phyloP scores from a whole-genome alignment of 345 rosid species.

The Cardiospermum halicacabum region DNA sequence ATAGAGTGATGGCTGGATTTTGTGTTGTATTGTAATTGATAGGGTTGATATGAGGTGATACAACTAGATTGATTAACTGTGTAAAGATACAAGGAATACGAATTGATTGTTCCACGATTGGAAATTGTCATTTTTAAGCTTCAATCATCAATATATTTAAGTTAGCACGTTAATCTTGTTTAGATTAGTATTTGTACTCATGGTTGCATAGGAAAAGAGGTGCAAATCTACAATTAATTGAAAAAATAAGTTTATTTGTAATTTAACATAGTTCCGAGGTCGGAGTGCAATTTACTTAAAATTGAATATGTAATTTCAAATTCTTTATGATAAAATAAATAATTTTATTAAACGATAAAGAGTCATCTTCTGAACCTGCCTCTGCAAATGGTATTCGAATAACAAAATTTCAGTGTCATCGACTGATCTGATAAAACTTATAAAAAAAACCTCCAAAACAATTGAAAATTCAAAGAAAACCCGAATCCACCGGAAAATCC shows the following conservation, averaged over 20 bases:
- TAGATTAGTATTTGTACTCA: too few species aligned
- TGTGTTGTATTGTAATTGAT: neutral
- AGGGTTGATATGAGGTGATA: constrained; percentile 4
- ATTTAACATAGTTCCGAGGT: too few species aligned
- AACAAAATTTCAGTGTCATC: too few species aligned
- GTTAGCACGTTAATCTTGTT: neutral
- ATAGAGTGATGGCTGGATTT: constrained; percentile 2
- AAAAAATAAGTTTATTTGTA: too few species aligned
- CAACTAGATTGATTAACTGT: constrained; percentile 4
- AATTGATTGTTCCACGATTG: constrained; percentile 2
- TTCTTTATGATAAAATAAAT: too few species aligned
- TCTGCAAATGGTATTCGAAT: neutral
- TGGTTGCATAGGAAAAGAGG: too few species aligned
- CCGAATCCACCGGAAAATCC: neutral
- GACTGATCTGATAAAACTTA: neutral
- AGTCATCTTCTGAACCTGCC: too few species aligned
- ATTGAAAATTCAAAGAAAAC: neutral
- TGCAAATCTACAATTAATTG: too few species aligned
- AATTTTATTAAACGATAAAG: too few species aligned
- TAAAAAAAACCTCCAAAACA: neutral
- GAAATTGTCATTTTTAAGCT: neutral
- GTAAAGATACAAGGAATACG: neutral
- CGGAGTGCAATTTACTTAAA: too few species aligned
- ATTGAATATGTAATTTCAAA: too few species aligned
- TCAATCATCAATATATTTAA: neutral